phyloP scores from a whole-genome alignment of 2,329 filamentous ascomycete genomes.

The Pseudogymnoascus verrucosus region DNA sequence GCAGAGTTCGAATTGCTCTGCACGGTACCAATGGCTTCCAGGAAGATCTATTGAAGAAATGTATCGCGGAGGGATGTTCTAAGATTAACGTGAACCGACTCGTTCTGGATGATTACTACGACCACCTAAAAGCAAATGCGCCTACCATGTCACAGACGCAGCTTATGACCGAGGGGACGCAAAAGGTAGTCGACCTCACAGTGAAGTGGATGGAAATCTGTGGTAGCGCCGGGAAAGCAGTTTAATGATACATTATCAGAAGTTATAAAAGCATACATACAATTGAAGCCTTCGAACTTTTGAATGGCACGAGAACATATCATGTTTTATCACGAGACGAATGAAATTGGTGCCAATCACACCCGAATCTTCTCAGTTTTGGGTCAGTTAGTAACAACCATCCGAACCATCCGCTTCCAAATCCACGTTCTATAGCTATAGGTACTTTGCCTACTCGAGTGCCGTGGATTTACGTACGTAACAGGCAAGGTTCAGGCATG shows the following conservation, averaged over 20 bases:
- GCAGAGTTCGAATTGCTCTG: constrained; percentile 40
- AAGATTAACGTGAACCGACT: constrained; percentile 53
- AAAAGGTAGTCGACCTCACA: constrained; percentile 31
- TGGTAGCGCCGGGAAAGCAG: constrained; percentile 32
- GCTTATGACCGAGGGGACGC: constrained; percentile 38
- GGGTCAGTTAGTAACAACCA: too few relatives aligned
- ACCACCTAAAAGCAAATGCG: constrained; percentile 33
- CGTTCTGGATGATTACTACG: constrained; percentile 39
- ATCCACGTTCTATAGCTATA: neutral
- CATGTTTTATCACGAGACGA: too few relatives aligned
- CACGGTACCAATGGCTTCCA: constrained; percentile 51
- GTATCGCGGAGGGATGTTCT: constrained; percentile 43
- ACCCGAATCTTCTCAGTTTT: too few relatives aligned
- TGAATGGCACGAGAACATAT: too few relatives aligned
- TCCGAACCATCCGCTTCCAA: too few relatives aligned
- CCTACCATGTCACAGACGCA: constrained; percentile 27
- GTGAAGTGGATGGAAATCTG: constrained; percentile 28
- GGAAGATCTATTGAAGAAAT: constrained; percentile 40
- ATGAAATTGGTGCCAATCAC: too few relatives aligned
- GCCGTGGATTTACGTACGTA: neutral
- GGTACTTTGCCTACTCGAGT: neutral
- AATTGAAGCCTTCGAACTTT: neutral
- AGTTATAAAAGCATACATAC: neutral
- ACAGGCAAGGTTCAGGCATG: neutral
- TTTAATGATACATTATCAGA: constrained; percentile 27